These are phyloP conservation scores for Physaria fendleri DNA, from an alignment of 345 rosid species.

Conservation along the genomic window DNA sequence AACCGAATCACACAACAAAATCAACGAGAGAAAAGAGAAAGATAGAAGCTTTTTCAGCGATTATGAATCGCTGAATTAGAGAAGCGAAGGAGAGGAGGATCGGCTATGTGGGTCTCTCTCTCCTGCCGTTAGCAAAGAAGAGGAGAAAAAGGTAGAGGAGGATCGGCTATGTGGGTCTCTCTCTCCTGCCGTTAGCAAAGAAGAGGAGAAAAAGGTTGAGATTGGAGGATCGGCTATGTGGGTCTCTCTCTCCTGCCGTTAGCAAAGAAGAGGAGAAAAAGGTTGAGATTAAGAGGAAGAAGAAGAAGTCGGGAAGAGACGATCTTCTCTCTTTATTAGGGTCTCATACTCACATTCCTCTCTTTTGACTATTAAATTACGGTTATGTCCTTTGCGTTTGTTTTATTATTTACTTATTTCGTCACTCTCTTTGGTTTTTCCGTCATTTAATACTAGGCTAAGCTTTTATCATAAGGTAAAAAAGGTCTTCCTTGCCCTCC, in stretches of 20 bases:
- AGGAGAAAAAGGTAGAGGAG: conserved; percentile 12
- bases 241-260: conserved; percentile 41
- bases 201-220: conserved; percentile 25
- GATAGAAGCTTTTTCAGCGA: conserved; percentile 29
- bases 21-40: not conserved
- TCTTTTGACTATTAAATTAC: not conserved
- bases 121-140: conserved; percentile 25
- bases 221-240: conserved; percentile 12
- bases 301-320: conserved; percentile 14
- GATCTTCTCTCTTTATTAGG: conserved; percentile 46
- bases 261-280: not conserved
- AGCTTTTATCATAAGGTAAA: not conserved
- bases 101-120: conserved; percentile 33
- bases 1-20: conserved; percentile 4
- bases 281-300: conserved; percentile 17
- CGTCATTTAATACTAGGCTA: conserved; percentile 1
- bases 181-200: conserved; percentile 37
- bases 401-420: not conserved
- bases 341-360: conserved; percentile 15
- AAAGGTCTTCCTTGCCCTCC: conserved; percentile 54
- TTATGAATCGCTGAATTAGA: conserved; percentile 31
- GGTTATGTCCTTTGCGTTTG: not conserved
- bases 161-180: conserved; percentile 17
- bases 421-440: conserved; percentile 9
- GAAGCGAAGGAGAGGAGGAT: conserved; percentile 10